Evolutionary conservation across 169 alveolate genomes (phyloP), one percentile per base, ranked within the genome.

Genomic region (Plasmodium berghei): DNA sequence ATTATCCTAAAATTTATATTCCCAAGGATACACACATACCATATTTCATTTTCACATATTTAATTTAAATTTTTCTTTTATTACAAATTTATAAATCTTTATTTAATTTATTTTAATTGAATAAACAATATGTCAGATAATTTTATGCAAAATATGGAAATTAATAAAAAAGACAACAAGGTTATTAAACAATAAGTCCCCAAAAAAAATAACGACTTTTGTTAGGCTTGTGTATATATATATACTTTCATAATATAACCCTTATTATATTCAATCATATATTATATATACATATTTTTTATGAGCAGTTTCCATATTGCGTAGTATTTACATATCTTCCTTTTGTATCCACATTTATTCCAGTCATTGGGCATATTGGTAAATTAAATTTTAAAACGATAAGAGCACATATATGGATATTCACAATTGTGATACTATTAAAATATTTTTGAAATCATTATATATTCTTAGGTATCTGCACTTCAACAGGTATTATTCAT

Each of bases 281-380:
- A 55, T 14, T 9, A 26, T 45, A 24, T 48, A 56, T 42, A n/a
- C 9, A 24, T 63, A 28, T 16, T 16, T 49, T 22, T 61, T 52
- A 49, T 40, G 16, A 14, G 6, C 18, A 73, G 87, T 73, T 59
- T 42, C 87, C 87, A 6, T 73, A 73, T 14, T 73, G 87, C 2
- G 87, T 73, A 26, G 87, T 73, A 49, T 73, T 73, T 9, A 9
- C 87, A 9, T 73, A 73, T 63, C 87, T 73, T 9, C 87, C 87
- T 20, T 73, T 72, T 49, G 56, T 40, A 48, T 73, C 87, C 4
- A 73, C 87, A 1, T 73, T 73, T 52, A 73, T 73, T 64, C 87
- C 87, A 20, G n/a, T 61, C 12, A 40, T 73, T 54, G 87, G 87
- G 9, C 87, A 73, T 42, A 72, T 73, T 63, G 87, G 87, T 73